Evolutionary conservation across 2,329 filamentous ascomycete species (phyloP).

Genomic region (Alternaria triticimaculans): DNA sequence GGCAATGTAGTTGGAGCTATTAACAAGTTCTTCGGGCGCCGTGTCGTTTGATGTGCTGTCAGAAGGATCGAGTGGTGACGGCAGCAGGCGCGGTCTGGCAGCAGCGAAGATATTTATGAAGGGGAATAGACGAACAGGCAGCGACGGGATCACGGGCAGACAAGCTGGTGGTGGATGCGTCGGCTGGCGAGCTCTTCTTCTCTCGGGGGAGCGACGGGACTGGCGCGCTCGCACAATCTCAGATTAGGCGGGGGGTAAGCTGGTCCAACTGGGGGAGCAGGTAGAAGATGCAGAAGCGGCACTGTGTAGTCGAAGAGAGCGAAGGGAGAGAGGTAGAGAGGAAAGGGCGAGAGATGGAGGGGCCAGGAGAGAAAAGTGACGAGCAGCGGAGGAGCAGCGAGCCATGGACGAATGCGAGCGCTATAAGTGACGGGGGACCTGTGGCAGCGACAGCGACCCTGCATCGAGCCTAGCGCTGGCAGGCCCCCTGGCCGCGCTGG

Average conservation of each 20-base stretch:
- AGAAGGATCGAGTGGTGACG: conserved; percentile 25
- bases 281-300: conserved; percentile 48
- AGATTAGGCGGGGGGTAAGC: conserved; percentile 40
- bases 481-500: conserved; percentile 13
- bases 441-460: conserved; percentile 19
- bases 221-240: conserved; percentile 43
- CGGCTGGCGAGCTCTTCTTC: conserved; percentile 36
- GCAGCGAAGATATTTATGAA: conserved; percentile 22
- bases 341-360: conserved; percentile 55
- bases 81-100: conserved; percentile 22
- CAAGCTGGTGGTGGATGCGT: conserved; percentile 24
- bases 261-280: conserved; percentile 40
- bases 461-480: conserved; percentile 17
- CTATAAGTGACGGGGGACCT: conserved; percentile 26
- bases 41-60: conserved; percentile 15
- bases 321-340: conserved; percentile 49
- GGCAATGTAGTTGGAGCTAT: conserved; percentile 47
- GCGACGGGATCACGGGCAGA: conserved; percentile 32
- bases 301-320: conserved; percentile 34
- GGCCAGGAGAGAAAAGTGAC: conserved; percentile 42
- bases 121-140: conserved; percentile 35
- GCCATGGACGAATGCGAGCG: conserved; percentile 19
- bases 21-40: conserved; percentile 40
- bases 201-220: conserved; percentile 45
- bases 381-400: conserved; percentile 65